phyloP scores from a whole-genome alignment of 768 basidiomycete genomes.

The Termitomyces sp. region DNA sequence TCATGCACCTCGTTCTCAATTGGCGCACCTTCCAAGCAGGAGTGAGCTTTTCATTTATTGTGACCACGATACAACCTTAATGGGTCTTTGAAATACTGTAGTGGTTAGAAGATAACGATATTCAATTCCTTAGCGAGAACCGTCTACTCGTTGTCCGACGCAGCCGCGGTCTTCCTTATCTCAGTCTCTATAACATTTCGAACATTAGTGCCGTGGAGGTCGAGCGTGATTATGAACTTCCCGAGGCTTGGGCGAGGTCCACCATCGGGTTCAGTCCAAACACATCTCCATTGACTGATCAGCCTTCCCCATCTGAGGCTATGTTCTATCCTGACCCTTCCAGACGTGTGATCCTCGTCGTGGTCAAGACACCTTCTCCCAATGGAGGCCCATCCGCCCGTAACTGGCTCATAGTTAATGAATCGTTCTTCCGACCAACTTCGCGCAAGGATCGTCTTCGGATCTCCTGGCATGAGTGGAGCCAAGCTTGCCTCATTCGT shows the following conservation, averaged over 20 bases:
- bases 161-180: constrained; percentile 29
- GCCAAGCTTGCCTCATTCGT: constrained; percentile 44
- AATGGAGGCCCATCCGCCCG: constrained; percentile 26
- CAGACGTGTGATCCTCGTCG: constrained; percentile 44
- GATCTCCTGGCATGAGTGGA: constrained; percentile 58
- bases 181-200: constrained; percentile 45
- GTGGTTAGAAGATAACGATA: constrained; percentile 50
- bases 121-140: constrained; percentile 42
- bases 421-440: constrained; percentile 45
- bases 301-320: constrained; percentile 34
- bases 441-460: constrained; percentile 38
- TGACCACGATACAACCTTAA: neutral
- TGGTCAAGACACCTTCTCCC: constrained; percentile 36
- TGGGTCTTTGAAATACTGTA: constrained; percentile 19
- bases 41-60: constrained; percentile 24
- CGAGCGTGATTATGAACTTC: constrained; percentile 55
- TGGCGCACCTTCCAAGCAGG: constrained; percentile 46
- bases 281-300: constrained; percentile 35
- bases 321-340: constrained; percentile 58
- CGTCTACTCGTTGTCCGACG: constrained; percentile 40
- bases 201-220: constrained; percentile 37
- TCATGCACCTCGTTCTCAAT: constrained; percentile 45
- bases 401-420: constrained; percentile 54
- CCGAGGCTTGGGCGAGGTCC: constrained; percentile 46
- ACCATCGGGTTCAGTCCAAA: constrained; percentile 48